These are phyloP conservation scores for Penicillium malachiteum DNA, from an alignment of 495 filamentous ascomycete genomes.

Conservation along the genomic window DNA sequence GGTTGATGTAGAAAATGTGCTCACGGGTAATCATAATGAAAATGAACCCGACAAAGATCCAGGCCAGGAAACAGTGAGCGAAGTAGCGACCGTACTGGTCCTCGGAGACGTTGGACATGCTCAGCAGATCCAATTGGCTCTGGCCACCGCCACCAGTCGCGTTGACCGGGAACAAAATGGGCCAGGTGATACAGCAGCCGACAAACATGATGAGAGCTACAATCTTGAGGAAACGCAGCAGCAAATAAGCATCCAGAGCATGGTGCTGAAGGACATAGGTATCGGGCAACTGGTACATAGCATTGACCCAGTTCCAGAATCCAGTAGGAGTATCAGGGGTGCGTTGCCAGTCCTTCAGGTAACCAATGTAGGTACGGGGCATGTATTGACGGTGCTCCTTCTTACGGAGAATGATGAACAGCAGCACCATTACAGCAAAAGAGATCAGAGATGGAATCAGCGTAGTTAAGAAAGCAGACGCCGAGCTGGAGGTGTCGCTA, in stretches of 20 bases:
- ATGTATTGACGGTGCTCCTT: constrained; percentile 77
- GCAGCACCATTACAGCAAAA: constrained; percentile 59
- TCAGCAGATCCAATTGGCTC: constrained; percentile 74
- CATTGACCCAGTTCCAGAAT: constrained; percentile 69
- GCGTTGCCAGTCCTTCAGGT: constrained; percentile 64
- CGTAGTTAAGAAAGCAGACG: constrained; percentile 65
- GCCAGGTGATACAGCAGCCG: constrained; percentile 79
- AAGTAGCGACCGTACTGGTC: constrained; percentile 62
- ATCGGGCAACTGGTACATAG: constrained; percentile 79
- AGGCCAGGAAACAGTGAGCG: constrained; percentile 71
- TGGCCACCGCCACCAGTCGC: constrained; percentile 63
- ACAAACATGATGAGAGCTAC: constrained; percentile 70
- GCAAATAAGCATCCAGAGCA: constrained; percentile 84
- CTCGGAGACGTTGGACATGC: constrained; percentile 66
- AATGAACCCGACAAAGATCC: constrained; percentile 82
- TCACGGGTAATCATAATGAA: constrained; percentile 89
- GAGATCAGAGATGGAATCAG: constrained; percentile 54
- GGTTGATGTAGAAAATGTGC: constrained; percentile 89
- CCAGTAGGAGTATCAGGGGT: constrained; percentile 67
- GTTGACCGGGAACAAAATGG: constrained; percentile 83
- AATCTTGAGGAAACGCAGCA: constrained; percentile 81
- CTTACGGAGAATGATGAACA: constrained; percentile 77
- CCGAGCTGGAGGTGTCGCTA: constrained; percentile 39
- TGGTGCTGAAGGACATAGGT: constrained; percentile 84
- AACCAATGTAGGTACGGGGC: constrained; percentile 83